Base-by-base conservation (phyloP, 495 filamentous ascomycete species). In the Rostrohypoxylon terebratum region DNA sequence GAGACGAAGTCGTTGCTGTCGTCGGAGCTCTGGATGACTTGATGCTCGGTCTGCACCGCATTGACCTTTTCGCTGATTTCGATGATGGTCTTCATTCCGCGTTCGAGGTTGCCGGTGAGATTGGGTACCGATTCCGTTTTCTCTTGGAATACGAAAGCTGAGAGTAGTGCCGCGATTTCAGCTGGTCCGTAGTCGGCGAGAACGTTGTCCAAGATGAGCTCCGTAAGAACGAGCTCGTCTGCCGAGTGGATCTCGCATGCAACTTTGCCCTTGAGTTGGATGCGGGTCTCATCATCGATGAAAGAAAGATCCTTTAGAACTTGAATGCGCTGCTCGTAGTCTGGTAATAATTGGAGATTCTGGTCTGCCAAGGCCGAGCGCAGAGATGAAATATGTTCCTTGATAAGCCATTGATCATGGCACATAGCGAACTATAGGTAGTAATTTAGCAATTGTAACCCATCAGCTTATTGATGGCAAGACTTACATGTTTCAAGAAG, bases 161-260 rank as follows among this genome's bases (percentile, higher is more conserved):
- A 97, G 2, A 99, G 88, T 9, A 99, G 86, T 6, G 96, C 95
- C 2, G 96, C 96, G 63, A 99, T 98, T 77, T 99, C 96, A 75
- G 96, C 95, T 0, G 96, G 94, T 69, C 97, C 95, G 79, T 93
- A 98, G 68, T 97, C 92, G 18, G 94, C 94, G 3, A 99, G 89
- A 5, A 97, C 93, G 78, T 99, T 99, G 73, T 99, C 96, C 14
- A 99, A 89, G 53, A 99, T 90, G 3, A 99, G 87, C 78, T 99
- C 96, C 0, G 96, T 99, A 25, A 99, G 88, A 7, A 98, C 94
- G n/a, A 99, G 88, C 80, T 98, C 96, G 77, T 97, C 96, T 16
- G 95, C 94, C 3, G 95, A 97, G 82, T 98, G 96, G 70, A 99
- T 93, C 85, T 99, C 96, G 82, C 96, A 99, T 16, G 96, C 96